Conservation (phyloP, 306 rosid genomes). For the Hippophae gyantsensis region DNA sequence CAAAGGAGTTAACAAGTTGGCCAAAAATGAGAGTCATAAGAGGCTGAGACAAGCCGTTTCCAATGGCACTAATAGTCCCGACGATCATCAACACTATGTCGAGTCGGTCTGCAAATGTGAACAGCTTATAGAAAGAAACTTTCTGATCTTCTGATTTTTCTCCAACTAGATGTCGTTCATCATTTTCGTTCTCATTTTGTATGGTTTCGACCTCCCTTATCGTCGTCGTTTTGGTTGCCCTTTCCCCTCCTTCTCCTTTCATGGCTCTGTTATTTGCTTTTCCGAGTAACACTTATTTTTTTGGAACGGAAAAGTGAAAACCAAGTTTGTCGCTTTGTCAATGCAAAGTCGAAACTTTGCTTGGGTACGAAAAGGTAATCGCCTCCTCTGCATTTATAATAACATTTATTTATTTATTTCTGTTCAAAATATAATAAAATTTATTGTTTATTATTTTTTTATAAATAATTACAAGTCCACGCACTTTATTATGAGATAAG, state of each 20-base stretch:
- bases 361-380: too few relatives aligned
- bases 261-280: neutral
- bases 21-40: slow-evolving; percentile 53
- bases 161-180: neutral
- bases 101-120: slow-evolving; percentile 42
- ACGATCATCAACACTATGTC: slow-evolving; percentile 43
- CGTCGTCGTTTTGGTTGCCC: neutral
- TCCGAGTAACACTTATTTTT: too few relatives aligned
- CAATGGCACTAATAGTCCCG: slow-evolving; percentile 36
- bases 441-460: too few relatives aligned
- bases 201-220: too few relatives aligned
- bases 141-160: slow-evolving; percentile 8
- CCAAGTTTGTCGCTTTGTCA: too few relatives aligned
- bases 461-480: too few relatives aligned
- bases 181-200: neutral
- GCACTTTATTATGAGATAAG: too few relatives aligned
- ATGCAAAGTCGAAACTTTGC: too few relatives aligned
- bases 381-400: too few relatives aligned
- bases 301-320: too few relatives aligned
- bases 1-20: slow-evolving; percentile 43
- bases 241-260: neutral
- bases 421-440: too few relatives aligned
- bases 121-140: slow-evolving; percentile 46
- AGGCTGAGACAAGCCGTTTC: slow-evolving; percentile 49
- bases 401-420: too few relatives aligned